Base-by-base conservation (phyloP, 2,329 filamentous ascomycete genomes). In the Diaporthe nobilis region DNA sequence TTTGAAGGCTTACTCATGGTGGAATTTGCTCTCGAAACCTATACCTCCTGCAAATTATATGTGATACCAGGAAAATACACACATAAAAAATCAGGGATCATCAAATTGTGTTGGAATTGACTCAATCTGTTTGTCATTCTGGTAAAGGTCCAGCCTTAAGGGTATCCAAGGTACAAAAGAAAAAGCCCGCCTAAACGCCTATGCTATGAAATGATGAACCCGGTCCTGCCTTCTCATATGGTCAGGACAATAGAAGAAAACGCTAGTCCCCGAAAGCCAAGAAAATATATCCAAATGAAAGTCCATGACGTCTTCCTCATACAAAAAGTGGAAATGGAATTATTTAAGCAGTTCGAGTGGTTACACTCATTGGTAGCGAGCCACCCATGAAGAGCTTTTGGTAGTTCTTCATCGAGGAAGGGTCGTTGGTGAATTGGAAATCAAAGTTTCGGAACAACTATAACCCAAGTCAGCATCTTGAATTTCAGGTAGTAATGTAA, bases 371-470 rank as follows among this genome's bases (percentile, higher is more conserved):
- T 2, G 71, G 58, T 9, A 65, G 51, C 15, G 71, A 65, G 12
- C 71, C 71, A 25, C 15, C 17, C 34, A 65, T 39, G 58, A 73
- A 73, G 25, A 63, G n/a, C 6, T 65, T 44, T 31, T 47, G 25
- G n/a, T 65, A 53, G 15, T 65, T 73, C 25, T 55, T 73, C 15
- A 42, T 22, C n/a, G 71, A 73, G 15, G 58, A n/a, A 17, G 47
- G 71, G 2, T 53, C 9, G 1, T 73, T 31, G 25, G 47, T 22
- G 13, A 65, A 63, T 13, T 57, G 58, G 10, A 73, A 55, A 10
- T 73, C 58, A 15, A 73, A 73, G 34, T 73, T 73, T 20, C 71
- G 60, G 9, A 73, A 73, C 34, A 73, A 22, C 71, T 73, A 9
- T 12, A 47, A n/a, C 0, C 8, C 7, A 44, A n/a, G 71, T 73